Evolutionary conservation across 352 stramenopile genomes (phyloP), one percentile per base, ranked within the genome.

Genomic region (Peronospora tabacina): DNA sequence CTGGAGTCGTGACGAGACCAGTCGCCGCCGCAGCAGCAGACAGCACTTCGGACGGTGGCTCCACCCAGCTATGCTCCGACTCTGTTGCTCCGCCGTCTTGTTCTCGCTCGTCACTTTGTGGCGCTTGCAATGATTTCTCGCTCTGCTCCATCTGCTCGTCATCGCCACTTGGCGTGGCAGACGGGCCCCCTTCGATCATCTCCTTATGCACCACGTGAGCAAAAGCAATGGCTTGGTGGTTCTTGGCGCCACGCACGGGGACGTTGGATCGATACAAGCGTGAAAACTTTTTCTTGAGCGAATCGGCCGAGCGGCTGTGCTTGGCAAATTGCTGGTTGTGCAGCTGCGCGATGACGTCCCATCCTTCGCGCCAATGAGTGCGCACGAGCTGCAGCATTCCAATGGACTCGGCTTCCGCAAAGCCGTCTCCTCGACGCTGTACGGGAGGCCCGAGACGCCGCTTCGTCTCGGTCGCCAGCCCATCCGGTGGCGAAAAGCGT

Each of bases 231-330:
- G 55, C 62, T 36, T 66, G 48, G 26, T 71, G 49, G 36, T 71
- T 71, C 50, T 71, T 71, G 32, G 54, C 58, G 4, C 62, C 62
- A n/a, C 55, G 66, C n/a, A 52, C 42, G 16, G 62, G 47, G 17
- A 67, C 47, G 12, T 50, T 66, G 7, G 51, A 44, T 22, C 66
- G 63, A 34, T 70, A 68, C 15, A 75, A 43, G 6, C 63, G 55
- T 5, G 61, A 66, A 26, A 72, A 75, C 49, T 75, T 75, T 45
- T 70, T 70, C 42, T 70, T 70, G 38, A 75, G 66, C 24, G 66
- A 75, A 19, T 75, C 66, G 38, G 58, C 58, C 13, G 66, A 67
- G 29, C 66, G 66, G 44, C 55, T 66, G 38, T 70, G 55, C 22
- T 66, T 63, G 37, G 62, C 54, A 15, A 67, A 62, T 28, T 68